A percentile compares a stretch with the other conserved stretches of the same genome.
phyloP scores from a whole-genome alignment of 768 basidiomycete species.

The Tulasnella sp. region DNA sequence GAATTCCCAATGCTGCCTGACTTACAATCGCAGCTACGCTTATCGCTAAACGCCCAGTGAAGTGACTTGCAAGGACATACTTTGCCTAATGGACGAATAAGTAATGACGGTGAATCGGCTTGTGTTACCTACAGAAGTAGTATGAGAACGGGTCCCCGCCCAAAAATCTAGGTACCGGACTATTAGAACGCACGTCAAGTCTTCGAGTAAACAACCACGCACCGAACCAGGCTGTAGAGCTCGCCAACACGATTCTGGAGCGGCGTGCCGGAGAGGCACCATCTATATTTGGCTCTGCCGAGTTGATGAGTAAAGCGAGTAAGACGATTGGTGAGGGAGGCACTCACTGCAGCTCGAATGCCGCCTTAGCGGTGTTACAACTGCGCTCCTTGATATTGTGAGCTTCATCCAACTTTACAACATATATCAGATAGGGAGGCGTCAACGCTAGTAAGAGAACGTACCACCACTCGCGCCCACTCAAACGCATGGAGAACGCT shows the following conservation, averaged over 20 bases:
- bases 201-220: slow-evolving; percentile 54
- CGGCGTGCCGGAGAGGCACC: slow-evolving; percentile 96
- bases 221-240: slow-evolving; percentile 79
- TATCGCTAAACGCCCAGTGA: slow-evolving; percentile 87
- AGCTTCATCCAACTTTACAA: slow-evolving; percentile 72
- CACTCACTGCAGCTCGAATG: slow-evolving; percentile 58
- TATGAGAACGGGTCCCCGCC: slow-evolving; percentile 48
- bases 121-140: slow-evolving; percentile 62
- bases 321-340: not conserved
- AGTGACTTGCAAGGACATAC: slow-evolving; percentile 85
- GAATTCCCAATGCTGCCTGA: slow-evolving; percentile 8
- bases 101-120: not conserved
- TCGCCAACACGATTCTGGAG: slow-evolving; percentile 98
- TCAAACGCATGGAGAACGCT: slow-evolving; percentile 72
- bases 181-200: slow-evolving; percentile 38
- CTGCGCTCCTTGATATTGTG: slow-evolving; percentile 95
- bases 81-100: slow-evolving; percentile 46
- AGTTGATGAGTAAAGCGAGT: not conserved
- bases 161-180: slow-evolving; percentile 6
- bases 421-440: not conserved
- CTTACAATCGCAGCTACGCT: slow-evolving; percentile 68
- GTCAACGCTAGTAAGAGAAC: slow-evolving; percentile 24
- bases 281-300: slow-evolving; percentile 48
- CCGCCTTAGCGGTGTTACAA: slow-evolving; percentile 94
- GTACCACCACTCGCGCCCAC: slow-evolving; percentile 70